Percentiles rank a stretch among this genome's conserved stretches.
Evolutionary conservation across 495 filamentous ascomycete genomes (phyloP).

Genomic region (Xylaria curta): DNA sequence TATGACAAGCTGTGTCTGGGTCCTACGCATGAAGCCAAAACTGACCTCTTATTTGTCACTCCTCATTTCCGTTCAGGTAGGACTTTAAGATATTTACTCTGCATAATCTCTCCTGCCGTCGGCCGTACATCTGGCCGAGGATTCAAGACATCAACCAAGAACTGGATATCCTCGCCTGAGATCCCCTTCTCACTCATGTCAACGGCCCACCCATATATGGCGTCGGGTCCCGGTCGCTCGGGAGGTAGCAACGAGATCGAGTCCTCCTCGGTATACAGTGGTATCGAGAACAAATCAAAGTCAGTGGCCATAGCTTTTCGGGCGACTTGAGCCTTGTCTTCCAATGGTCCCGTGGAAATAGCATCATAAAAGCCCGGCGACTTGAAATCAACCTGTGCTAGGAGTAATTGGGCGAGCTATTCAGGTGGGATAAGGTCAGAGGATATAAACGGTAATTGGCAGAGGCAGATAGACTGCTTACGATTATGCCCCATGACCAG

Average conservation of each 20-base stretch:
- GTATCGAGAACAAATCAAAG: background rate
- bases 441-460: background rate
- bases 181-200: background rate
- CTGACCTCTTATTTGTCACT: background rate
- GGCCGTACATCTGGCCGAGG: background rate
- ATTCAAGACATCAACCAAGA: background rate
- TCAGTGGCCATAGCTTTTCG: background rate
- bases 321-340: background rate
- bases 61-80: background rate
- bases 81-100: background rate
- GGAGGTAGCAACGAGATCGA: background rate
- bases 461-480: background rate
- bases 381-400: background rate
- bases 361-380: background rate
- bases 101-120: background rate
- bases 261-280: background rate
- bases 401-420: background rate
- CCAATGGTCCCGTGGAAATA: background rate
- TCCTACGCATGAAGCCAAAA: background rate
- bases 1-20: background rate
- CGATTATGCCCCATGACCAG: background rate
- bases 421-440: background rate
- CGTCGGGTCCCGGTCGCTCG: background rate
- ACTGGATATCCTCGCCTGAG: background rate
- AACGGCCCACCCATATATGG: background rate